These are phyloP conservation scores for Argentina anserina DNA, from an alignment of 306 rosid genomes.

Conservation along the genomic window DNA sequence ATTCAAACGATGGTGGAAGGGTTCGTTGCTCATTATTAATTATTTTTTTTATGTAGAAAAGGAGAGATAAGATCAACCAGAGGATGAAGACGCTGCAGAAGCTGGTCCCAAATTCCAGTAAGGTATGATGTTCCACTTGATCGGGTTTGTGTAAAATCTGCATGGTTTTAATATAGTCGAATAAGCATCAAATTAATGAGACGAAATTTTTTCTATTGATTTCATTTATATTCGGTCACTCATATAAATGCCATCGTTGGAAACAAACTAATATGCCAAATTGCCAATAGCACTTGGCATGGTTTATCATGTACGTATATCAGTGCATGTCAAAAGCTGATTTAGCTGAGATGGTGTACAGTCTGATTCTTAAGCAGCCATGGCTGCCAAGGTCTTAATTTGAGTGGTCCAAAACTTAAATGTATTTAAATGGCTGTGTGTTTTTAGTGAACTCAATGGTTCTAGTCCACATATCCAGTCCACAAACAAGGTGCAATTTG, in stretches of 20 bases:
- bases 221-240: not conserved
- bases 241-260: too few species aligned
- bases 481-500: slow-evolving; percentile 21
- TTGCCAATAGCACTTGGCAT: not conserved
- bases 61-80: slow-evolving; percentile 96
- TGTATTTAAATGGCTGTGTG: slow-evolving; percentile 30
- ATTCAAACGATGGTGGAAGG: not conserved
- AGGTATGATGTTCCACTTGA: slow-evolving; percentile 52
- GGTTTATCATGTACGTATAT: too few species aligned
- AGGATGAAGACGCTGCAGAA: slow-evolving; percentile 94
- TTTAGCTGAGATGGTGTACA: not conserved
- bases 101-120: slow-evolving; percentile 97
- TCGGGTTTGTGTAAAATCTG: not conserved
- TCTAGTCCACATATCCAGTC: slow-evolving; percentile 41
- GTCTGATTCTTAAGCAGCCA: slow-evolving; percentile 7
- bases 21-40: slow-evolving; percentile 3
- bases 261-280: too few species aligned
- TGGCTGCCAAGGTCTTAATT: not conserved
- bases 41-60: slow-evolving; percentile 50
- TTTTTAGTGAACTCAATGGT: slow-evolving; percentile 22
- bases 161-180: not conserved
- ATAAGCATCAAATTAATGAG: not conserved
- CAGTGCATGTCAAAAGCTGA: not conserved
- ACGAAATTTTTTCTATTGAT: not conserved
- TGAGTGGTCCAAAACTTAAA: slow-evolving; percentile 28